Evolutionary conservation across 2,329 filamentous ascomycete genomes (phyloP).

Genomic region (Pyrenophora graminea): DNA sequence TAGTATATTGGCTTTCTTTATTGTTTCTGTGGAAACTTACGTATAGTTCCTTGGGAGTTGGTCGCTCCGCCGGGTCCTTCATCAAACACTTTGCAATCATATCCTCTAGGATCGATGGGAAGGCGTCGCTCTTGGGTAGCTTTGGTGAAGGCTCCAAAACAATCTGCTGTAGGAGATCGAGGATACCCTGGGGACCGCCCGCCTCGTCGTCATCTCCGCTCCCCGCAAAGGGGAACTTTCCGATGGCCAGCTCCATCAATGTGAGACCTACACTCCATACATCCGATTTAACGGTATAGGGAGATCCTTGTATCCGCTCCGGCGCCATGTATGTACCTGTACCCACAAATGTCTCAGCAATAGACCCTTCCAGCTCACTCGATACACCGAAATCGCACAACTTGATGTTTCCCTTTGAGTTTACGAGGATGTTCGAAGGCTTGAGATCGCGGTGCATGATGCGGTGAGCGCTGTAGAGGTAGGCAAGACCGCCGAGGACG

Average conservation of each 20-base stretch:
- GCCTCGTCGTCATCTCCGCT: conserved; percentile 72
- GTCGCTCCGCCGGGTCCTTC: conserved; percentile 85
- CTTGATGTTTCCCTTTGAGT: conserved; percentile 93
- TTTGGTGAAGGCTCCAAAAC: conserved; percentile 93
- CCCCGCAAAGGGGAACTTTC: conserved; percentile 93
- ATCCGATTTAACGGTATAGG: conserved; percentile 97
- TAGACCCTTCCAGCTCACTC: conserved; percentile 94
- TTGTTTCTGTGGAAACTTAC: conserved; percentile 57
- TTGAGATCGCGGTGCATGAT: conserved; percentile 99
- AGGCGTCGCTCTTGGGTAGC: conserved; percentile 95
- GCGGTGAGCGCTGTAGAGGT: conserved; percentile 91
- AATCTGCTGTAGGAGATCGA: conserved; percentile 95
- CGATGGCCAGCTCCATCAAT: conserved; percentile 96
- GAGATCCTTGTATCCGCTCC: conserved; percentile 94
- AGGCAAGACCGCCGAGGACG: conserved; percentile 88
- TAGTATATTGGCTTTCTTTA: conserved; percentile 8
- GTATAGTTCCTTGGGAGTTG: conserved; percentile 90
- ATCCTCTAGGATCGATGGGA: conserved; percentile 91
- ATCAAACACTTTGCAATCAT: conserved; percentile 95
- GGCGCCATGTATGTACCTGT: conserved; percentile 99
- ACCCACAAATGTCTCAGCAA: conserved; percentile 96
- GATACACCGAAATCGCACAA: conserved; percentile 99
- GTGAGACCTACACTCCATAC: conserved; percentile 97
- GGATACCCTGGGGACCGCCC: conserved; percentile 82
- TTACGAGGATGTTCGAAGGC: conserved; percentile 95